phyloP scores from a whole-genome alignment of 805 yeast genomes.

The Pichia nanzhaoensis region DNA sequence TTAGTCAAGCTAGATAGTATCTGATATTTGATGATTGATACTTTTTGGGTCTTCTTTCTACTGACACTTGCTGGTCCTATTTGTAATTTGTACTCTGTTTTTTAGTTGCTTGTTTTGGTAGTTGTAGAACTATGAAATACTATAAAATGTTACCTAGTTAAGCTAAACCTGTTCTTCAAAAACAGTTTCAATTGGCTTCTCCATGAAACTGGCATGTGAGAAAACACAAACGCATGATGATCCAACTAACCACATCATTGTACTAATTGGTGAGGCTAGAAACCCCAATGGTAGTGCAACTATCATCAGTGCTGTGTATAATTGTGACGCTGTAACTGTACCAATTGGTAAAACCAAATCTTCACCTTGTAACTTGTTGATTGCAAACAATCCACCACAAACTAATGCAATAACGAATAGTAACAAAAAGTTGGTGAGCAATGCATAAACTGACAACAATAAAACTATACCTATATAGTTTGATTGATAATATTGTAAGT shows the following conservation, averaged over 20 bases:
- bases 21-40: slow-evolving; percentile 33
- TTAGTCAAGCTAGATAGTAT: slow-evolving; percentile 40
- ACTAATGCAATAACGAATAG: slow-evolving; percentile 76
- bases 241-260: slow-evolving; percentile 95
- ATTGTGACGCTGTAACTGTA: slow-evolving; percentile 69
- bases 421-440: slow-evolving; percentile 77
- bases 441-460: slow-evolving; percentile 71
- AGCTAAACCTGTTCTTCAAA: slow-evolving; percentile 72
- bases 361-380: slow-evolving; percentile 71
- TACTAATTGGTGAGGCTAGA: slow-evolving; percentile 48
- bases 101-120: not conserved
- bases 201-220: slow-evolving; percentile 90
- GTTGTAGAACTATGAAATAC: not conserved
- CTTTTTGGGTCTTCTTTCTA: slow-evolving; percentile 35
- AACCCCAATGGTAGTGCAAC: slow-evolving; percentile 46
- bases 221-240: slow-evolving; percentile 81
- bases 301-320: slow-evolving; percentile 80
- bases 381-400: slow-evolving; percentile 69
- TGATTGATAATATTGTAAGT: slow-evolving; percentile 79
- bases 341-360: slow-evolving; percentile 77
- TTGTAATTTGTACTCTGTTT: not conserved
- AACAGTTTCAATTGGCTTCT: slow-evolving; percentile 95
- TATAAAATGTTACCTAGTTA: not conserved
- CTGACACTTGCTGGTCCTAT: slow-evolving; percentile 18
- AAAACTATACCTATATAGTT: slow-evolving; percentile 75